These are phyloP conservation scores for Cutaneotrichosporon sp. DNA, from an alignment of 1,284 basidiomycete species.

Conservation along the genomic window DNA sequence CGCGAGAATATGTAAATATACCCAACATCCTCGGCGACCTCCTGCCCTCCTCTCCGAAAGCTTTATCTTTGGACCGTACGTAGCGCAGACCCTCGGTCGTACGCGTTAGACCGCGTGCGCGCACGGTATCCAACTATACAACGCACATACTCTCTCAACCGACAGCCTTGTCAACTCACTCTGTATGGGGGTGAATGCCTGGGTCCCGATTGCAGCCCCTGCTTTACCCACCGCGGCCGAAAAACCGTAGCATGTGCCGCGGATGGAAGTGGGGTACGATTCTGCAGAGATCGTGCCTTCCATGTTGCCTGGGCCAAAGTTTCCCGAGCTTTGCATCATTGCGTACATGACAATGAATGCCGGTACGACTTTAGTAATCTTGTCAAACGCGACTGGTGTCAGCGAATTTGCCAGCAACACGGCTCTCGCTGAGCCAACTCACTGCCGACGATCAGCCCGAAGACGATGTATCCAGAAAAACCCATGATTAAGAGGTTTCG, in stretches of 20 bases:
- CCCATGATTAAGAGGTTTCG: not conserved
- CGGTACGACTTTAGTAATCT: constrained; percentile 61
- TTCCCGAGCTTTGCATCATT: constrained; percentile 52
- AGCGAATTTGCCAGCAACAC: too few relatives aligned
- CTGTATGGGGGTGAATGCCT: constrained; percentile 71
- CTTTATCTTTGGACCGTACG: too few relatives aligned
- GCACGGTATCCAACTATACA: too few relatives aligned
- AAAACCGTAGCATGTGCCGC: constrained; percentile 66
- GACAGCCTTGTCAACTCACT: constrained; percentile 27
- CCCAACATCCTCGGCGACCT: too few relatives aligned
- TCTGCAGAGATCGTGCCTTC: constrained; percentile 57
- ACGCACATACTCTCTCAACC: too few relatives aligned
- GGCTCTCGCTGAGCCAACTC: constrained; percentile 12
- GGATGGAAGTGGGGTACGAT: constrained; percentile 63
- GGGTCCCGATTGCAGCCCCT: constrained; percentile 70
- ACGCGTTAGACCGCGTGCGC: too few relatives aligned
- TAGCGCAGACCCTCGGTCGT: too few relatives aligned
- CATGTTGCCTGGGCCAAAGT: constrained; percentile 69
- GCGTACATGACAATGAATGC: constrained; percentile 23
- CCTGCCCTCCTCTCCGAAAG: too few relatives aligned
- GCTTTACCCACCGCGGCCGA: constrained; percentile 64
- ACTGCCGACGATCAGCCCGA: constrained; percentile 65
- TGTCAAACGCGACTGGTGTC: constrained; percentile 54
- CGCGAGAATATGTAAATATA: too few relatives aligned
- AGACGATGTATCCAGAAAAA: constrained; percentile 53